These are phyloP conservation scores for Yamadazyma oceani DNA, from an alignment of 1,139 yeast genomes.

Conservation along the genomic window DNA sequence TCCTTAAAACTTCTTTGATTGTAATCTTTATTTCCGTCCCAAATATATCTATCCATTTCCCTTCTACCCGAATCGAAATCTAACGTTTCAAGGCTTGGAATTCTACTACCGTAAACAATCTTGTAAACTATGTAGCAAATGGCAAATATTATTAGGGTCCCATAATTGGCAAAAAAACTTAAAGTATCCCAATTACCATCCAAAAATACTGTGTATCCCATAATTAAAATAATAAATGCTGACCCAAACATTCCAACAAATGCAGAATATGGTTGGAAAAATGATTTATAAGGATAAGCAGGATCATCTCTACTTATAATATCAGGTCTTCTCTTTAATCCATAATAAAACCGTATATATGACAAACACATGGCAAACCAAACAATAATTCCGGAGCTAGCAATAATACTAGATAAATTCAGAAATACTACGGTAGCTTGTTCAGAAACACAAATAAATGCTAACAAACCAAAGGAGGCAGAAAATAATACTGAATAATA, in stretches of 20 bases:
- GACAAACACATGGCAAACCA: constrained; percentile 85
- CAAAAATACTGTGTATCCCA: constrained; percentile 72
- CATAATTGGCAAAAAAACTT: constrained; percentile 68
- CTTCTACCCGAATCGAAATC: constrained; percentile 80
- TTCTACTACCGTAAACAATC: constrained; percentile 52
- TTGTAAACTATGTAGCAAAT: constrained; percentile 58
- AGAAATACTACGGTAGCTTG: constrained; percentile 66
- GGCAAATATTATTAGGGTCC: constrained; percentile 57
- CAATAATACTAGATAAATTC: constrained; percentile 60
- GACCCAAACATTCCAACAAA: constrained; percentile 64
- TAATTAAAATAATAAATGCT: constrained; percentile 52
- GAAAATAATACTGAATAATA: constrained; percentile 65
- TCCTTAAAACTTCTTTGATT: constrained; percentile 37
- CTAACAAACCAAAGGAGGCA: constrained; percentile 58
- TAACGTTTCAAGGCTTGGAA: constrained; percentile 61
- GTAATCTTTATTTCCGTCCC: constrained; percentile 63
- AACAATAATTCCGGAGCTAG: constrained; percentile 70
- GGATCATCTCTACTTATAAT: constrained; percentile 61
- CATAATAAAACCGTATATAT: constrained; percentile 68
- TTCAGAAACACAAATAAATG: constrained; percentile 59
- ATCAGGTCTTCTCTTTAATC: constrained; percentile 65
- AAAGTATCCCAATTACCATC: constrained; percentile 60
- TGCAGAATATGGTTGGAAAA: constrained; percentile 76
- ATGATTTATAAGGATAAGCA: constrained; percentile 75
- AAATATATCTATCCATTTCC: constrained; percentile 65